Base-by-base conservation (phyloP, 805 yeast species). In the Starmerella kuoi region DNA sequence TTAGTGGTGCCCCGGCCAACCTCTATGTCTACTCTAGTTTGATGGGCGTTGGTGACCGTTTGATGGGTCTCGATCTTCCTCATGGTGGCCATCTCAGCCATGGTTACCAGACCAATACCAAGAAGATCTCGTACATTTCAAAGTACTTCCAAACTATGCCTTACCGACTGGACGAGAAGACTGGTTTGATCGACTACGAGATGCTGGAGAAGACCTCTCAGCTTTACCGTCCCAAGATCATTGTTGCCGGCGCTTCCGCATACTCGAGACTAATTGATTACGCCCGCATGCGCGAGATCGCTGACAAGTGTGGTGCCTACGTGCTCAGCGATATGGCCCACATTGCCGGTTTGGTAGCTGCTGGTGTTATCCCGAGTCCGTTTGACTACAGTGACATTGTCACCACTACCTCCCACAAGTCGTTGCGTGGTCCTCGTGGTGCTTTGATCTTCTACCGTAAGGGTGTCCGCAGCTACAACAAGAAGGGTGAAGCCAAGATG, bases 111-210 rank as follows among this genome's bases (percentile, higher is more conserved):
- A 83, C 95, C 41, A 77, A 80, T 48, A 67, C 82, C 49, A 79
- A 87, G 58, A 87, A 87, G 70, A 87, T 88, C 59, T 83, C 94
- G 31, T 83, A 75, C 59, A 78, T 88, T 53, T 86, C 96, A 41
- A 88, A 85, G 57, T 88, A 88, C 67, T 88, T 88, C 68, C 91
- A 85, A 66, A 86, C 95, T 40, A 87, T 88, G 96, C 98, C 98
- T 26, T 88, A 88, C 71, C 77, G 94, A 60, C 76, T 88, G 48
- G 74, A 88, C 59, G 76, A 77, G 60, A 69, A 71, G 47, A 87
- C 96, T 40, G 98, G 96, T 38, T 59, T 85, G 54, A 87, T 88
- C 55, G 96, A 88, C 67, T 88, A 85, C 62, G 96, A 87, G 56
- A 75, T 72, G 60, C 72, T 88, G 57, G 88, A 76, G 62, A 74